phyloP scores from a whole-genome alignment of 2,329 filamentous ascomycete species.

The Drechslerella coelobrocha region DNA sequence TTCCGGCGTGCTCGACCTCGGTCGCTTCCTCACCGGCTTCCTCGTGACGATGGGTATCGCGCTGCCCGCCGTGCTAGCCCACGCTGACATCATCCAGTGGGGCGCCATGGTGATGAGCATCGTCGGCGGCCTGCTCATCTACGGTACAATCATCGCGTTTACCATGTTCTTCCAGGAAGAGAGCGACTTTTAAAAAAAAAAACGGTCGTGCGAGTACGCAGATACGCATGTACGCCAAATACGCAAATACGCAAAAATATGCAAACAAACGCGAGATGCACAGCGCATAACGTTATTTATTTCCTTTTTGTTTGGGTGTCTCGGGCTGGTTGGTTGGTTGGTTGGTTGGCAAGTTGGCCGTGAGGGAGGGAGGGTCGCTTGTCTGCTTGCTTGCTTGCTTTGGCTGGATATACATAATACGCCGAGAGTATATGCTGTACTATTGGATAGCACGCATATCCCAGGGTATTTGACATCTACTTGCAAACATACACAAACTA shows the following conservation, averaged over 20 bases:
- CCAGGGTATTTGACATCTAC: too few species aligned
- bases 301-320: neutral
- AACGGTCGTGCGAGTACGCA: neutral
- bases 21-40: slow-evolving; percentile 92
- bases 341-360: neutral
- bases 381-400: too few species aligned
- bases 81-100: slow-evolving; percentile 79
- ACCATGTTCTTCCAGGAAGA: slow-evolving; percentile 98
- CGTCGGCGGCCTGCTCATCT: slow-evolving; percentile 88
- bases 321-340: neutral
- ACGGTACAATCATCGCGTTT: slow-evolving; percentile 97
- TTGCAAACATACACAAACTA: too few species aligned
- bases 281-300: neutral
- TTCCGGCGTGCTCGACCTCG: slow-evolving; percentile 87
- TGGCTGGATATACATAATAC: too few species aligned
- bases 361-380: neutral
- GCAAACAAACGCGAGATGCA: too few species aligned
- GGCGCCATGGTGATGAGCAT: slow-evolving; percentile 96
- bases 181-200: slow-evolving; percentile 90
- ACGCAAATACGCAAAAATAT: too few species aligned
- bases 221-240: too few species aligned
- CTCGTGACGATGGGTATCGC: slow-evolving; percentile 97
- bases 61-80: slow-evolving; percentile 84
- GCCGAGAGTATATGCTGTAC: too few species aligned
- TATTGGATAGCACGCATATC: too few species aligned